Evolutionary conservation across 2,329 filamentous ascomycete genomes (phyloP), one percentile per base, ranked within the genome.

Genomic region (Mycosphaerelloides madeirae): DNA sequence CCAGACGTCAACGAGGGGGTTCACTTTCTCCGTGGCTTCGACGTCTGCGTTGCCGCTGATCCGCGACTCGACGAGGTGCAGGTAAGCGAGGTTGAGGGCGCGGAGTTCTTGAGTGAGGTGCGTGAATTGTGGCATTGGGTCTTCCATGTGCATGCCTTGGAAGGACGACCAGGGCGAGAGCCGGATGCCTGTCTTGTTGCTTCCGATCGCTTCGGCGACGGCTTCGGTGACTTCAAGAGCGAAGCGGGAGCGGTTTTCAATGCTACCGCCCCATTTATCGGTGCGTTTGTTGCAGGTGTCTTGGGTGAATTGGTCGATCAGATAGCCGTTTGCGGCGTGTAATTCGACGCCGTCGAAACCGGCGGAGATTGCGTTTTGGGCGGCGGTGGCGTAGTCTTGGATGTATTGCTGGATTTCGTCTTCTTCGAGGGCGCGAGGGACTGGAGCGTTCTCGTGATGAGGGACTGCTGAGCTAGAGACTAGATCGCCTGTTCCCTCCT

Each of bases 101-200:
- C 69, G 72, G 4, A 79, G 63, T 34, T 74, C 68, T 18, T 64
- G 65, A 78, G 64, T 38, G 32, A 40, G 36, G 31, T 84, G 69
- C 0, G 64, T 65, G 53, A 84, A 86, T 45, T 85, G 80, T 0
- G 79, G 76, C 5, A 77, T 55, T 0, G 81, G 80, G 35, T 85
- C 71, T 0, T 60, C 49, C 78, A 84, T 83, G 19, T 53, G 43
- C 81, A 85, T 81, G 15, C 73, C 75, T 44, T 84, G 78, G 61
- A 79, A 84, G 0, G 64, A 62, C 36, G 71, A 75, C 63, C 73
- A 84, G 0, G 81, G 82, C 1, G 71, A 77, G 2, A 85, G 63
- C 1, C 81, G 74, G n/a, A 84, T 72, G 0, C 72, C 77, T 1
- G 53, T 56, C 15, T 43, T 46, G 2, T 73, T 65, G 16, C 70